Evolutionary conservation across 306 rosid genomes (phyloP).

Genomic region (Albizia julibrissin): DNA sequence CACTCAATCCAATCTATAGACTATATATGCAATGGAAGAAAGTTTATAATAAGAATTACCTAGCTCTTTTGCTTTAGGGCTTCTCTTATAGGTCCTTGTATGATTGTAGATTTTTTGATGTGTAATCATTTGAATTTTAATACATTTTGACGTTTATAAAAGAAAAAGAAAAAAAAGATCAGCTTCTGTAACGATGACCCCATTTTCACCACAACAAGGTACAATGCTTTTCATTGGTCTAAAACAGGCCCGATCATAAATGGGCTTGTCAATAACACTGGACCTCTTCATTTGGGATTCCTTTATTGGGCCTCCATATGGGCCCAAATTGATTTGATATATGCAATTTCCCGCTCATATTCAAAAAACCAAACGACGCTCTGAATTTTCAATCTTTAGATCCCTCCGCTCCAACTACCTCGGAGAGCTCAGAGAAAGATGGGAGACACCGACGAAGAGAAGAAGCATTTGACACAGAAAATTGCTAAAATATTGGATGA

Average conservation of each 20-base stretch:
- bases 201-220: no score
- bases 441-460: conserved; percentile 46
- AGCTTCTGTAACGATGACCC: no score
- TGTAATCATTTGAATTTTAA: no score
- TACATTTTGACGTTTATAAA: no score
- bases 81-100: no score
- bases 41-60: no score
- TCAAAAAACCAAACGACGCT: conserved; percentile 36
- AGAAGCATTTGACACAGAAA: conserved; percentile 43
- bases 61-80: no score
- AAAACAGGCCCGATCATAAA: background rate
- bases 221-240: no score
- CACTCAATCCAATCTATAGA: no score
- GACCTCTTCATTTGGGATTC: background rate
- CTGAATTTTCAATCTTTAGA: background rate
- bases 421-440: conserved; percentile 30
- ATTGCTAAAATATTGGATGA: conserved; percentile 71
- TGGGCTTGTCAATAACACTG: background rate
- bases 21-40: no score
- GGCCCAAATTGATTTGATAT: background rate
- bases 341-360: conserved; percentile 50
- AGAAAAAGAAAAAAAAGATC: no score
- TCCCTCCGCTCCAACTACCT: background rate
- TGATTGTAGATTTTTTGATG: no score
- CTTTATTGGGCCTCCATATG: background rate